Base-by-base conservation (phyloP, 2,329 filamentous ascomycete genomes). In the Metarhizium robertsii region DNA sequence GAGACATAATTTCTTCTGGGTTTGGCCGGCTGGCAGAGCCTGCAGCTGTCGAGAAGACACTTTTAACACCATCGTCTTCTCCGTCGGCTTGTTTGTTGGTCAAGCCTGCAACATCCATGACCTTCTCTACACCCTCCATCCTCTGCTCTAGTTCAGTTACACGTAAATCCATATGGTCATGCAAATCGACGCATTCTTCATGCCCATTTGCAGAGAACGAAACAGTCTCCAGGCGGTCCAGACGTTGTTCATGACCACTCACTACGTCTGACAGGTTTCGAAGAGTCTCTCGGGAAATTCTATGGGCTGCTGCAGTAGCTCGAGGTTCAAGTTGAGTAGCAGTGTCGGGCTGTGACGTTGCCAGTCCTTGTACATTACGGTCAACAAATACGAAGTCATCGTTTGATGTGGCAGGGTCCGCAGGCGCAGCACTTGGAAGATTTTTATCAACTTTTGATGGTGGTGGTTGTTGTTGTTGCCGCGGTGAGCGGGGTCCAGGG, bases 131-230 rank as follows among this genome's bases (percentile, higher is more conserved):
- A 40, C 85, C 83, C 20, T 81, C 79, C 10, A 86, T 71, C 46
- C 81, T 77, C 32, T 77, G 78, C 66, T 91, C 87, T 6, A 91
- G 73, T 42, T 91, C 87, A 1, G 83, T 79, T 7, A 91, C 74
- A 25, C 87, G 80, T 8, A 84, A 76, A 60, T 91, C 88, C 48
- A 81, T 67, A 50, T 81, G 71, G 38, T 90, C 87, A 61, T 88
- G 79, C 54, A 79, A 83, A 20, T 89, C 85, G 18, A 84, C 74
- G 51, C 88, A 81, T 42, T 88, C 85, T 25, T 90, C 87, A 50
- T 87, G 79, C n/a, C 79, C 78, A 18, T 78, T 75, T 47, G 81
- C 77, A 29, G 83, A 82, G 63, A 90, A 88, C 0, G 86, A 90
- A 1, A 80, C 75, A 52, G 79, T 88, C 68, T 92, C 88, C 6